phyloP scores from a whole-genome alignment of 352 stramenopile genomes.

The Phytopythium vexans region DNA sequence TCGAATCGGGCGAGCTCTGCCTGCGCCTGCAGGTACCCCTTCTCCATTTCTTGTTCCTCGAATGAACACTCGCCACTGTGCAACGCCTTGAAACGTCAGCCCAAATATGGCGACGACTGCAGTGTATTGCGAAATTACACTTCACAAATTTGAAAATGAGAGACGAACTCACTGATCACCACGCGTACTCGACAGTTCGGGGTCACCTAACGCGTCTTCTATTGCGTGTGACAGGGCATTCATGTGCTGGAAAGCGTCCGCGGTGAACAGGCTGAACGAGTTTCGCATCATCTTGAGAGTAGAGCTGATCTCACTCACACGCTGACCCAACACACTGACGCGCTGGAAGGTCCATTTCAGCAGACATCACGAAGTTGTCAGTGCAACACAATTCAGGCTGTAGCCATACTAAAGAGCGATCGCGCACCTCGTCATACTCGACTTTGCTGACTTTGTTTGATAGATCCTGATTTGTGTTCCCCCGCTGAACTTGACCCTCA shows the following conservation, averaged over 20 bases:
- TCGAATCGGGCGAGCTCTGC: slow-evolving; percentile 32
- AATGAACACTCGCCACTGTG: not conserved
- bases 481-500: not conserved
- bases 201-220: slow-evolving; percentile 14
- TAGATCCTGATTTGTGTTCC: not conserved
- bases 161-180: not conserved
- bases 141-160: not conserved
- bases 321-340: slow-evolving; percentile 20
- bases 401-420: not conserved
- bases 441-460: slow-evolving; percentile 19
- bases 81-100: not conserved
- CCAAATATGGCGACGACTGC: not conserved
- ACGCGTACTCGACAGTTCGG: no score
- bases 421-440: slow-evolving; percentile 29
- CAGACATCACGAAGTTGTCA: not conserved
- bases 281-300: slow-evolving; percentile 42
- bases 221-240: slow-evolving; percentile 42
- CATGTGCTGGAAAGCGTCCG: slow-evolving; percentile 52
- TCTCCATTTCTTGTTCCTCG: slow-evolving; percentile 30
- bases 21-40: slow-evolving; percentile 36
- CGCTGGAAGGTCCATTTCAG: slow-evolving; percentile 13
- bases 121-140: no score
- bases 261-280: slow-evolving; percentile 60
- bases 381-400: not conserved
- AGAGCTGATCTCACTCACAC: slow-evolving; percentile 32